Evolutionary conservation across 2,329 filamentous ascomycete genomes (phyloP).

Genomic region (Neonectria coccinea): DNA sequence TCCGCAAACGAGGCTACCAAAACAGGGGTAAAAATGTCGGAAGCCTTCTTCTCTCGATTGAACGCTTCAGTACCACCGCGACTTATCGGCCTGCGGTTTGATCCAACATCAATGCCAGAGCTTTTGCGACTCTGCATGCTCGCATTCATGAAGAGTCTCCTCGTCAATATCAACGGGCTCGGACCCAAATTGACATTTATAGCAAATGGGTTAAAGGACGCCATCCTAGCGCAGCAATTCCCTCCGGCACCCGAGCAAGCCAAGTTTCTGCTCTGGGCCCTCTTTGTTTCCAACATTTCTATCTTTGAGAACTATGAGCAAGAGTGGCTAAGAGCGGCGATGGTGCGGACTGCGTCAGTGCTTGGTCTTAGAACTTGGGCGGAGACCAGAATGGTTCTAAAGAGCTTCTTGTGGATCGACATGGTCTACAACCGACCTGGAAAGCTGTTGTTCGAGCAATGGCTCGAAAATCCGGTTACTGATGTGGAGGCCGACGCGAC

Average conservation of each 20-base stretch:
- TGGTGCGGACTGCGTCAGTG: conserved; percentile 4
- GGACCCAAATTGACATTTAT: conserved; percentile 20
- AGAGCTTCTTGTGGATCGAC: conserved; percentile 24
- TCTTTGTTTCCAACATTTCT: conserved; percentile 18
- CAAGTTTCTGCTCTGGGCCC: conserved; percentile 23
- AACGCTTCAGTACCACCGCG: conserved; percentile 40
- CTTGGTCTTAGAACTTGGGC: conserved; percentile 15
- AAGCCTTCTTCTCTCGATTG: conserved; percentile 34
- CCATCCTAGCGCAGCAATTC: conserved; percentile 17
- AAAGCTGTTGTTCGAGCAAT: conserved; percentile 10
- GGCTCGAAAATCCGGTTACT: not conserved
- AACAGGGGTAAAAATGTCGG: conserved; percentile 34
- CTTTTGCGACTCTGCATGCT: conserved; percentile 40
- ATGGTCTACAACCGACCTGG: conserved; percentile 13
- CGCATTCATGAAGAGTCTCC: conserved; percentile 38
- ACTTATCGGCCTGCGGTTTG: conserved; percentile 35
- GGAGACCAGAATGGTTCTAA: conserved; percentile 15
- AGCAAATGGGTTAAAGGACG: not conserved
- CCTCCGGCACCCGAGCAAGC: conserved; percentile 9
- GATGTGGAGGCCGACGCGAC: not conserved
- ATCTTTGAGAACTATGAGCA: conserved; percentile 29
- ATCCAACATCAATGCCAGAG: conserved; percentile 25
- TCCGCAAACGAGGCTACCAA: conserved; percentile 38
- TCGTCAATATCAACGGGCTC: conserved; percentile 29
- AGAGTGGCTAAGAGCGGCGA: conserved; percentile 18